Base-by-base conservation (phyloP, 805 yeast genomes). In the Suhomyces canberraensis region DNA sequence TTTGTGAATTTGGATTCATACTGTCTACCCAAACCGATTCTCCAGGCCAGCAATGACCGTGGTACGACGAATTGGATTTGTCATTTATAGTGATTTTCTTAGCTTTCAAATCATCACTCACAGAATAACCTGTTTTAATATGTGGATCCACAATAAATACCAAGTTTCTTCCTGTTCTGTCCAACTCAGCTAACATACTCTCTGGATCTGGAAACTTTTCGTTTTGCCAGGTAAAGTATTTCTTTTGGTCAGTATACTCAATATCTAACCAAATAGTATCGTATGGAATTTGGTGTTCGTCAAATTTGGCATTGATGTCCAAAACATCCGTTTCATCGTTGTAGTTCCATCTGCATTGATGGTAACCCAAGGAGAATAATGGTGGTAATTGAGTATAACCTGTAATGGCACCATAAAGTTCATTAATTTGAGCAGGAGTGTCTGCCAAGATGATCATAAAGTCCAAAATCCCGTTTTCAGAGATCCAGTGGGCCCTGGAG, bases 1-100 rank as follows among this genome's bases (percentile, higher is more conserved):
- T 53, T 37, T 64, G 73, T 1, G 89, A 75, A 1, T 60, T 51
- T 1, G 90, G 87, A 52, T 81, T 77, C 39, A 90, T 60, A 0
- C 95, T 73, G 50, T 93, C 98, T 38, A 93, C 78, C 98, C 98
- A 93, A 6, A 88, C 70, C 0, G 96, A 84, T 47, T 86, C 88
- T 1, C 98, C 98, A 2, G 98, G 97, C 98, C 98, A 93, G 60
- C 98, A 93, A 58, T 88, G 95, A 3, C 96, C 98, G 33, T 76
- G 69, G 56, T 69, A 90, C 2, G 76, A 61, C 1, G 68, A 54
- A 17, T 78, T 81, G 15, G 60, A 57, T 33, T 75, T 64, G 42
- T 65, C 58, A 19, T 56, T 61, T 15, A 88, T 68, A 0, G 76
- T 78, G 7, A 76, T 52, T 4, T 61, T 52, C 7, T 69, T 51